Evolutionary conservation across 345 rosid genomes (phyloP), one percentile per base, ranked within the genome.

Genomic region (Eucalyptus polyanthemos): DNA sequence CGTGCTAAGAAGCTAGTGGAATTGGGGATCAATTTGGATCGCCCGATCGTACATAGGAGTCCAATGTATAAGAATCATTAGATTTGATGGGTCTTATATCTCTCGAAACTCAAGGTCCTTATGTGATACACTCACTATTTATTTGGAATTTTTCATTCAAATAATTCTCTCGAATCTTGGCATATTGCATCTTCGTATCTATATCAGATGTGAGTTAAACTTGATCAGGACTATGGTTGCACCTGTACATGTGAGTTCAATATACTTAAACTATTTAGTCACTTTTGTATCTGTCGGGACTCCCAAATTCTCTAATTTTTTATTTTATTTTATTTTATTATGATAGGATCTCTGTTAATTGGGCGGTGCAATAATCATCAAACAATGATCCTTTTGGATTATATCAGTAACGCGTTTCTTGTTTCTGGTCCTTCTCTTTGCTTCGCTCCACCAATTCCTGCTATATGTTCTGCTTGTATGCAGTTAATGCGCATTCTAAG

Each of bases 271-370:
- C 8, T 0, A 0, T 60, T 60, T 1, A 29, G 11, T 4, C 0
- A 29, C 2, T n/a, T 65, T 0, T 16, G 0, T 65, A 14, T 1
- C 37, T 0, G 3, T 31, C 2, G 37, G 1, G 56, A 65, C 37
- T n/a, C 34, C 9, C 37, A 4, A n/a, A n/a, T 65, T n/a, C 76
- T 65, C 19, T 29, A 53, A 3, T n/a, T 7, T 60, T 45, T n/a
- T n/a, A n/a, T n/a, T 3, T 45, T 34, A 3, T 45, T 45, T 45
- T 45, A 1, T 6, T 14, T 29, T 15, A 14, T 1, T 2, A 53
- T 53, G 56, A 53, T 19, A n/a, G 6, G 76, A 8, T n/a, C 11
- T n/a, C 34, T 65, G n/a, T n/a, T 31, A n/a, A 65, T 65, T n/a
- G 1, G 40, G 76, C 34, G 2, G 21, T 9, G 21, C 76, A n/a